These are phyloP conservation scores for Paramecium pentaurelia DNA, from an alignment of 73 alveolate genomes.

Conservation along the genomic window DNA sequence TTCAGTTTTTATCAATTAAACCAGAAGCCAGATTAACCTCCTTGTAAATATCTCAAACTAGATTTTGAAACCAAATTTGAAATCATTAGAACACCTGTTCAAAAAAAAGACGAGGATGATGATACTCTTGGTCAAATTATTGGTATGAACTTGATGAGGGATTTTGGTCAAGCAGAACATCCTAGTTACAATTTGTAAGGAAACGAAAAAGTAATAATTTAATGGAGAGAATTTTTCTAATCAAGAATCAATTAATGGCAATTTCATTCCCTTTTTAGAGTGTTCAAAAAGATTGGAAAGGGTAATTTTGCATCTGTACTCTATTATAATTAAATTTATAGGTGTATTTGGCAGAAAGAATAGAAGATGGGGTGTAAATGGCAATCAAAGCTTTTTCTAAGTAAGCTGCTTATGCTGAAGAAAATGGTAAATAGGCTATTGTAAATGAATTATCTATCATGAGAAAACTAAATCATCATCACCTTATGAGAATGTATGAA, in stretches of 20 bases:
- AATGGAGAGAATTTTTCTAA: not conserved
- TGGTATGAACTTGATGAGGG: constrained; percentile 12
- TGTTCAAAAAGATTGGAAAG: constrained; percentile 16
- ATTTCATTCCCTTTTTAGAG: constrained; percentile 7
- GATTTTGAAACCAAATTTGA: constrained; percentile 41
- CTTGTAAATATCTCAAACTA: not conserved
- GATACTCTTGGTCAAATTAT: constrained; percentile 10
- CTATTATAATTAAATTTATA: not conserved
- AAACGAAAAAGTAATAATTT: not conserved
- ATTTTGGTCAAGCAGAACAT: not conserved
- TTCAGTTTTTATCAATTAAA: not conserved
- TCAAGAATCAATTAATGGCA: constrained; percentile 34
- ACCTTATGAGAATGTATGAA: constrained; percentile 15
- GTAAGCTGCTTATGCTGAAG: constrained; percentile 54
- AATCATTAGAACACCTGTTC: not conserved
- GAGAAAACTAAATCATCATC: not conserved
- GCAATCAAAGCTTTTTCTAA: constrained; percentile 59
- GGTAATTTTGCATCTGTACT: constrained; percentile 41
- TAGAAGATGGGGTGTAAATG: constrained; percentile 39
- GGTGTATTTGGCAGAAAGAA: constrained; percentile 54
- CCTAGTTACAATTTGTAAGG: not conserved
- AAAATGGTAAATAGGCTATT: constrained; percentile 47
- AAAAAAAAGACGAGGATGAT: constrained; percentile 29
- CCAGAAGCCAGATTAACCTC: not conserved
- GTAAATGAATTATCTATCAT: constrained; percentile 7